Conservation (phyloP, 129 eudicot species). For the Lactuca saligna region DNA sequence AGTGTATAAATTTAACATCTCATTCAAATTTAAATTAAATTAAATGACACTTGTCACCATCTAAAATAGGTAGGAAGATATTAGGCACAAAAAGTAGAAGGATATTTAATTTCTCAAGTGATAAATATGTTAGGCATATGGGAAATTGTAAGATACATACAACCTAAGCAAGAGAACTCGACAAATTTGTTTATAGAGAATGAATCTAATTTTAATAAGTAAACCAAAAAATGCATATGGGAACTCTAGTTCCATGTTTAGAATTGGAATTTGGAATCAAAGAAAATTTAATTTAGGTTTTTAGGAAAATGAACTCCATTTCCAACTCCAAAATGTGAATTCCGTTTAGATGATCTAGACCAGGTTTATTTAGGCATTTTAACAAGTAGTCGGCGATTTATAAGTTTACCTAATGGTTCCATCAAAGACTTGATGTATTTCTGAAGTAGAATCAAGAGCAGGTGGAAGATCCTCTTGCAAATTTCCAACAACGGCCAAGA, state of each 20-base stretch:
- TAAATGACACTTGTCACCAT: too few relatives aligned
- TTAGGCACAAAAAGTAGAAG: too few relatives aligned
- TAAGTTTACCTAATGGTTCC: slow-evolving; percentile 63
- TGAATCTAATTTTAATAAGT: slow-evolving; percentile 1
- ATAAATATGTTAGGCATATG: slow-evolving; percentile 65
- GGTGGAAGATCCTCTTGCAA: slow-evolving; percentile 78
- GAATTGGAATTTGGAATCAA: background rate
- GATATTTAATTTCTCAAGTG: background rate
- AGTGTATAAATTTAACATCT: too few relatives aligned
- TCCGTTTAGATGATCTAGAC: background rate
- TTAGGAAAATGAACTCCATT: background rate
- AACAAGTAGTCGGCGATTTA: slow-evolving; percentile 12
- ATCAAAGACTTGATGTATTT: slow-evolving; percentile 82
- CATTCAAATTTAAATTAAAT: too few relatives aligned
- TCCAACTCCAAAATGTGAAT: background rate
- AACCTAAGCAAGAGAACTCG: slow-evolving; percentile 42
- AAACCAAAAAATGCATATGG: background rate
- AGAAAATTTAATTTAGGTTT: background rate
- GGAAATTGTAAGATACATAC: slow-evolving; percentile 78
- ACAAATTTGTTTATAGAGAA: background rate
- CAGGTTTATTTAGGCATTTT: slow-evolving; percentile 21
- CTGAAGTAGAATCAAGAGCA: slow-evolving; percentile 80
- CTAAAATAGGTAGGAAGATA: too few relatives aligned
- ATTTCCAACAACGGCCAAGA: slow-evolving; percentile 24
- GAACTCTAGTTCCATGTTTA: slow-evolving; percentile 2